These are phyloP conservation scores for Microcyclosporella mali DNA, from an alignment of 2,329 filamentous ascomycete genomes.

Conservation along the genomic window DNA sequence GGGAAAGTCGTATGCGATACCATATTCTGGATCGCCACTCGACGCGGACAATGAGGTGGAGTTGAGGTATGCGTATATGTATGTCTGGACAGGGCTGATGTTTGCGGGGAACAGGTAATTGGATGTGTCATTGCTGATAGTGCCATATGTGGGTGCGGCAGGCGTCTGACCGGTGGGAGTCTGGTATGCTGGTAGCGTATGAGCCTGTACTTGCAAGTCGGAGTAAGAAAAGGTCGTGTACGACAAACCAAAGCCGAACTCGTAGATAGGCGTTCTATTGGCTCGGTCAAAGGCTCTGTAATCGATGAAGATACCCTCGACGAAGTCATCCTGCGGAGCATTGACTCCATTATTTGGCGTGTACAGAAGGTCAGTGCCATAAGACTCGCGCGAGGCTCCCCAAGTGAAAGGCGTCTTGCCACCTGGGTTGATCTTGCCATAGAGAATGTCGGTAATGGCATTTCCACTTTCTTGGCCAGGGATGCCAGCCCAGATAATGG, in stretches of 20 bases:
- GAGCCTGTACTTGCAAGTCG: constrained; percentile 54
- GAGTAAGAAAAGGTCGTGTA: constrained; percentile 76
- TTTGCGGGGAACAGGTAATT: constrained; percentile 64
- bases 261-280: constrained; percentile 63
- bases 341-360: constrained; percentile 60
- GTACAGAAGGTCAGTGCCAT: constrained; percentile 62
- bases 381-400: constrained; percentile 60
- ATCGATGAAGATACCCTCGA: constrained; percentile 76
- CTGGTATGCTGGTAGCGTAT: constrained; percentile 47
- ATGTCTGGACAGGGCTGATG: constrained; percentile 48
- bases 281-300: constrained; percentile 68
- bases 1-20: constrained; percentile 54
- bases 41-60: constrained; percentile 52
- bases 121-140: constrained; percentile 54
- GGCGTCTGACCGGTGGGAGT: constrained; percentile 57
- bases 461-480: constrained; percentile 82
- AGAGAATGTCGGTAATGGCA: constrained; percentile 73
- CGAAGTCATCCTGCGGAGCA: constrained; percentile 67
- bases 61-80: constrained; percentile 70
- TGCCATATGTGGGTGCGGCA: constrained; percentile 59
- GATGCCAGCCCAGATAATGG: constrained; percentile 74
- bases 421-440: constrained; percentile 69
- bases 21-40: constrained; percentile 55
- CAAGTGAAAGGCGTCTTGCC: constrained; percentile 68
- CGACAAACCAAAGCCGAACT: constrained; percentile 68